Conservation (phyloP, 179 eudicot species). For the Beta macrorhiza region DNA sequence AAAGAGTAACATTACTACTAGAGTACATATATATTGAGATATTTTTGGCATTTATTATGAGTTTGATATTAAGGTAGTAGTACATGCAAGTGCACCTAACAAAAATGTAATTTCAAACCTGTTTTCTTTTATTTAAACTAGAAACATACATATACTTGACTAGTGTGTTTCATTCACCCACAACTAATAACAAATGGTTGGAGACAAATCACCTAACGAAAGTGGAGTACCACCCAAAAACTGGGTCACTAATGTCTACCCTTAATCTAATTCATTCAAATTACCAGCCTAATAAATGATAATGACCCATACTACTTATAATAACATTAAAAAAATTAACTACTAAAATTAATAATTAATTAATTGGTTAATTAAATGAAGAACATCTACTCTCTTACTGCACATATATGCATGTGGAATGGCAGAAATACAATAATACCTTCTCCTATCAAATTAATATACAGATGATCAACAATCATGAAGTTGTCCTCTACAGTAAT, state of each 20-base stretch:
- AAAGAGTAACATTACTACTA: too few species aligned
- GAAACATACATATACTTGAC: neutral
- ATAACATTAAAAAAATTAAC: too few species aligned
- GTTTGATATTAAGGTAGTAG: neutral
- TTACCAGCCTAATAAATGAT: neutral
- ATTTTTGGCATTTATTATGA: too few species aligned
- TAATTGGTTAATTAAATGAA: neutral
- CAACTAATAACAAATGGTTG: neutral
- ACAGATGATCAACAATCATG: constrained; percentile 25
- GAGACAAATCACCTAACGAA: constrained; percentile 25
- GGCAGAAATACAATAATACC: constrained; percentile 32
- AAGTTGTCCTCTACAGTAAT: constrained; percentile 34
- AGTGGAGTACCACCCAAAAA: constrained; percentile 23
- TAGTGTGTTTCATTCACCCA: neutral
- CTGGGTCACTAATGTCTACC: constrained; percentile 23
- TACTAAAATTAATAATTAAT: neutral
- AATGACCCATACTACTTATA: neutral
- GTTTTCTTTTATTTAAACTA: neutral
- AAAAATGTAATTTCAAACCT: neutral
- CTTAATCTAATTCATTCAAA: constrained; percentile 16
- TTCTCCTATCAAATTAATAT: neutral
- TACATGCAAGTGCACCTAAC: constrained; percentile 14
- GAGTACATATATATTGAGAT: too few species aligned
- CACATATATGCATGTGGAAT: constrained; percentile 32
- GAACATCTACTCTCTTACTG: neutral